Evolutionary conservation across 2,329 filamentous ascomycete species (phyloP), one percentile per base, ranked within the genome.

Genomic region (Pyricularia grisea): DNA sequence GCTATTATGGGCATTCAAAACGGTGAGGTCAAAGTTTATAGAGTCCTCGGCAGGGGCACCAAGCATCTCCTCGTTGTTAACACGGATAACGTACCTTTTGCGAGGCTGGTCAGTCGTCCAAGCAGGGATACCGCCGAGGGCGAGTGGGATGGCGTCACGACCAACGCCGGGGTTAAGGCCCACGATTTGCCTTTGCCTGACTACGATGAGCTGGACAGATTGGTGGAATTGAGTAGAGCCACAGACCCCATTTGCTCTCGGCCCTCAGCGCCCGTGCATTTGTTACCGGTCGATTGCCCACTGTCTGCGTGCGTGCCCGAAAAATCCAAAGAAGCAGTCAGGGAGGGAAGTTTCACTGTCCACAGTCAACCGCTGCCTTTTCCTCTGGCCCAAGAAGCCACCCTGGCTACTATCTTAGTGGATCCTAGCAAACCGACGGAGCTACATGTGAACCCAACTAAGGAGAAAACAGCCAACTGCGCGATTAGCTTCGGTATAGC

Each of bases 51-150:
- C 0, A 88, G 91, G 23, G 87, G 86, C 0, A 87, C 90, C 69
- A 88, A 91, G 73, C 86, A 87, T 2, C 78, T 93, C 0, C 77
- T 94, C 5, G 81, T 93, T 0, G 86, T 92, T 0, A 89, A 93
- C 76, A 89, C 90, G 0, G 78, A 79, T 0, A 71, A 74, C 0
- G 69, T 79, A 0, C 82, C 83, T 0, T 79, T 79, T 11, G 83
- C 81, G 0, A 85, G 83, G 67, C 72, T 88, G 1, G 79, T 84
- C 0, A n/a, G 30, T 61, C 27, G 67, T 14, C 67, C 67, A 23
- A 33, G 67, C 30, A 65, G 58, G 60, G 58, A 28, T 33, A 30
- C 55, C 11, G 55, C 55, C 17, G 50, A 11, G 10, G 55, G 50
- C 12, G 67, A 68, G 30, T 42, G 58, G 11, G 67, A 68, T n/a